Conservation (phyloP, 768 basidiomycete species). For the Candolleomyces eurysporus region DNA sequence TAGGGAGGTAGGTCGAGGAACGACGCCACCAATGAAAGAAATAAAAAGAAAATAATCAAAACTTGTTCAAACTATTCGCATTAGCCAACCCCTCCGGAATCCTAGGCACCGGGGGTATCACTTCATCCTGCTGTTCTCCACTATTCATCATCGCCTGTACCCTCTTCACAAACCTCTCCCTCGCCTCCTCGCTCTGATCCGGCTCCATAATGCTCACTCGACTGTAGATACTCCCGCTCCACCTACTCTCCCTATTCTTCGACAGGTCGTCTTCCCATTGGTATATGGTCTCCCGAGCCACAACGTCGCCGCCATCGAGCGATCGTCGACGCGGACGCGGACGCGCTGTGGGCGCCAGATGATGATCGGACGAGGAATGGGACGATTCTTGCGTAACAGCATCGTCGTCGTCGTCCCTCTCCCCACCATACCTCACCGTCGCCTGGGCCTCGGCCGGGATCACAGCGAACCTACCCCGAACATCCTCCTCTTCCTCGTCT, state of each 20-base stretch:
- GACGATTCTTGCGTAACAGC: not conserved
- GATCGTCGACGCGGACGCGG: no score
- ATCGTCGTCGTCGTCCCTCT: not conserved
- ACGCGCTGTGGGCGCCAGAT: no score
- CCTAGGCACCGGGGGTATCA: conserved; percentile 19
- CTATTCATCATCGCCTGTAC: conserved; percentile 53
- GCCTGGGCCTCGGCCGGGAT: no score
- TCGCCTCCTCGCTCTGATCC: conserved; percentile 47
- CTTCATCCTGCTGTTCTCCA: conserved; percentile 29
- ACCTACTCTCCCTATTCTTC: conserved; percentile 27
- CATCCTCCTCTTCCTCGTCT: not conserved
- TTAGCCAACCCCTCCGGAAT: conserved; percentile 15
- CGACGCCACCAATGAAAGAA: not conserved
- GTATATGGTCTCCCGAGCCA: not conserved
- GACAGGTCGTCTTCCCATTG: not conserved
- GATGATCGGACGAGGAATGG: no score
- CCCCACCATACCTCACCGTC: no score
- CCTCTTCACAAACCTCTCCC: conserved; percentile 47
- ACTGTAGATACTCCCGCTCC: conserved; percentile 48
- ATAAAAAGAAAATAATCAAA: not conserved
- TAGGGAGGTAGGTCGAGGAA: no score
- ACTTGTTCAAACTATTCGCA: conserved; percentile 2
- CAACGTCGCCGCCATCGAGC: conserved; percentile 1
- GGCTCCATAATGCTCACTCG: conserved; percentile 52
- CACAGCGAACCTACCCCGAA: not conserved